Evolutionary conservation across 176 grass and related monocot species (phyloP).

Genomic region (Raddia distichophylla): DNA sequence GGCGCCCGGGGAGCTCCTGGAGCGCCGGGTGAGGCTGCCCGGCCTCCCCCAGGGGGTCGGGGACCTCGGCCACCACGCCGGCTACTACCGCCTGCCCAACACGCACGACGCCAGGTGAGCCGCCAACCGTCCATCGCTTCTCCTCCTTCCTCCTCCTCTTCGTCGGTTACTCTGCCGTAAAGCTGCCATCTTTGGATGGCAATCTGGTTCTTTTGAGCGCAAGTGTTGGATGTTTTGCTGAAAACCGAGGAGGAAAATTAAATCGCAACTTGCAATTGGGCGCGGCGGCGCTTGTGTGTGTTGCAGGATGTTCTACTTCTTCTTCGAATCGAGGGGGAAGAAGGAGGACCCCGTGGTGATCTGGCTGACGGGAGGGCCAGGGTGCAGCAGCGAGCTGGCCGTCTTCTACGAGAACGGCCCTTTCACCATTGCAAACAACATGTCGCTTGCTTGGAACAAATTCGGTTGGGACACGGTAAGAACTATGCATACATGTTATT

Average conservation of each 20-base stretch:
- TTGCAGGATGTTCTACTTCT: conserved; percentile 94
- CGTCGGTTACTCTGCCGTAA: neutral
- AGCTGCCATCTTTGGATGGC: neutral
- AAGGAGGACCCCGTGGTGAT: conserved; percentile 87
- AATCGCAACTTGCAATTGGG: neutral
- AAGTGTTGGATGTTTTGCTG: neutral
- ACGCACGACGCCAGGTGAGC: conserved; percentile 78
- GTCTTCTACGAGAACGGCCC: conserved; percentile 98
- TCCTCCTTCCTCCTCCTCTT: too few species aligned
- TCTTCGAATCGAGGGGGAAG: conserved; percentile 89
- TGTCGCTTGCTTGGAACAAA: conserved; percentile 85
- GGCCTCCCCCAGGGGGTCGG: conserved; percentile 40
- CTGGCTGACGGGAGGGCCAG: conserved; percentile 96
- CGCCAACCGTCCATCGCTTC: neutral
- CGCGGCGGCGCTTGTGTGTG: neutral
- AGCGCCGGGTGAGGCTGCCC: conserved; percentile 59
- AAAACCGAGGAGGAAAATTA: neutral
- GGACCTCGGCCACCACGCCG: conserved; percentile 88
- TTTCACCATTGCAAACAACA: conserved; percentile 67
- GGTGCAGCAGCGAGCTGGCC: conserved; percentile 95
- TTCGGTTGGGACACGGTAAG: conserved; percentile 92
- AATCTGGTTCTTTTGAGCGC: neutral
- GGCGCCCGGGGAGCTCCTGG: conserved; percentile 58
- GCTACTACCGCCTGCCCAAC: conserved; percentile 88
- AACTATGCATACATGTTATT: neutral